Conservation (phyloP, 495 filamentous ascomycete genomes). For the Talaromyces thailandensis region DNA sequence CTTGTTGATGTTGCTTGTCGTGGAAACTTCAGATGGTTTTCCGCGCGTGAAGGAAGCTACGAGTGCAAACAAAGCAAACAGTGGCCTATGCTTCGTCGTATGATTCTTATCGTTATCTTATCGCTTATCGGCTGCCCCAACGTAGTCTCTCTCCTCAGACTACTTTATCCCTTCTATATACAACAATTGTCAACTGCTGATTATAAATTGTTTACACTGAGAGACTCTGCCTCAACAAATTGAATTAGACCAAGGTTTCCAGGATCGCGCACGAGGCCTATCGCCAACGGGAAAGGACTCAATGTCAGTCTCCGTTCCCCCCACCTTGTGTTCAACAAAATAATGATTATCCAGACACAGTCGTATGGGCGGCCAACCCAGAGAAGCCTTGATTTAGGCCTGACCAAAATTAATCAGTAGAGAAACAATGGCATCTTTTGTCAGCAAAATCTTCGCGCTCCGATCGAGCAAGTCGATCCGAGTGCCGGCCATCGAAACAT, state of each 20-base stretch:
- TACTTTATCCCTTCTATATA: not conserved
- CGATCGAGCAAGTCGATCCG: not conserved
- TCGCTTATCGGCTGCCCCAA: constrained; percentile 3
- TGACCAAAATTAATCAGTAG: not conserved
- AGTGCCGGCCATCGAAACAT: constrained; percentile 58
- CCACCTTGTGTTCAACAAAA: not conserved
- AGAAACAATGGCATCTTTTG: not conserved
- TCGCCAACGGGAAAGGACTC: not conserved
- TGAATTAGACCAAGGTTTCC: too few relatives aligned
- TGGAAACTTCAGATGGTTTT: not conserved
- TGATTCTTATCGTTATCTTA: constrained; percentile 2
- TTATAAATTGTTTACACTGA: too few relatives aligned
- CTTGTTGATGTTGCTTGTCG: not conserved
- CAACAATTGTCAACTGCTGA: not conserved
- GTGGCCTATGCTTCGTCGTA: not conserved
- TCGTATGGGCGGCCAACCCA: not conserved
- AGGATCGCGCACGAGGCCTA: not conserved
- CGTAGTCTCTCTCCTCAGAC: not conserved
- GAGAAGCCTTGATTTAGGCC: not conserved
- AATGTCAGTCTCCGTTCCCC: not conserved
- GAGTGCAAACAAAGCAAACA: constrained; percentile 3
- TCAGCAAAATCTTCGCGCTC: not conserved
- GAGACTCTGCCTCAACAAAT: too few relatives aligned
- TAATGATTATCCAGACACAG: not conserved
- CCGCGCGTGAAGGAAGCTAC: not conserved